Evolutionary conservation across 306 rosid genomes (phyloP).

Genomic region (Gillenia trifoliata): DNA sequence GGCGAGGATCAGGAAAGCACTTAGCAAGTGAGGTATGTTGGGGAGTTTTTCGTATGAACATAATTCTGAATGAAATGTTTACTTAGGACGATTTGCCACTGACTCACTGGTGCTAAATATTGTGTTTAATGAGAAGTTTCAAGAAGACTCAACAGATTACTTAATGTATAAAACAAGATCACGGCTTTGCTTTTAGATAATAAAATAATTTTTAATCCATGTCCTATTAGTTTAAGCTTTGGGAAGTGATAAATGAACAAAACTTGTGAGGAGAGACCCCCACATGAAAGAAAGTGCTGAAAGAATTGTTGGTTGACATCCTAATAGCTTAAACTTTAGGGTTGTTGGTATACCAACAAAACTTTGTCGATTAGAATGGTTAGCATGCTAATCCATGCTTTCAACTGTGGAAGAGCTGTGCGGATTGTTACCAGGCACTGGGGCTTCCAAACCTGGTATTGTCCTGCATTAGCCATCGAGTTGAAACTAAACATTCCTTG

Average conservation of each 20-base stretch:
- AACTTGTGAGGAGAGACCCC: neutral
- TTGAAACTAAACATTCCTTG: neutral
- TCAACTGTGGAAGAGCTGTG: neutral
- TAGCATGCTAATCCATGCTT: neutral
- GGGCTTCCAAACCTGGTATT: neutral
- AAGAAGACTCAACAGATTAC: neutral
- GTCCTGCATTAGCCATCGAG: neutral
- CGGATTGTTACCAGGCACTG: neutral
- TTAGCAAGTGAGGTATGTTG: conserved; percentile 62
- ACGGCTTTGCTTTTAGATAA: neutral
- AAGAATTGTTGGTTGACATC: neutral
- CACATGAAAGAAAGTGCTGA: neutral
- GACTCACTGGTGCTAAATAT: neutral
- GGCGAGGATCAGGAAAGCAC: conserved; percentile 67
- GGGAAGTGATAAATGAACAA: neutral
- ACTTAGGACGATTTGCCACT: neutral
- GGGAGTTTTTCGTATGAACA: neutral
- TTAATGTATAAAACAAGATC: neutral
- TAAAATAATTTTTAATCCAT: neutral
- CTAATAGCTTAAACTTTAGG: neutral
- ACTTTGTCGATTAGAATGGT: neutral
- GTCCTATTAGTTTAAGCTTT: neutral
- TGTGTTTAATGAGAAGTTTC: neutral
- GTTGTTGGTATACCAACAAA: neutral
- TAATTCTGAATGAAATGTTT: neutral